phyloP scores from a whole-genome alignment of 2,329 filamentous ascomycete species.

The Ascochyta viciae-villosae region DNA sequence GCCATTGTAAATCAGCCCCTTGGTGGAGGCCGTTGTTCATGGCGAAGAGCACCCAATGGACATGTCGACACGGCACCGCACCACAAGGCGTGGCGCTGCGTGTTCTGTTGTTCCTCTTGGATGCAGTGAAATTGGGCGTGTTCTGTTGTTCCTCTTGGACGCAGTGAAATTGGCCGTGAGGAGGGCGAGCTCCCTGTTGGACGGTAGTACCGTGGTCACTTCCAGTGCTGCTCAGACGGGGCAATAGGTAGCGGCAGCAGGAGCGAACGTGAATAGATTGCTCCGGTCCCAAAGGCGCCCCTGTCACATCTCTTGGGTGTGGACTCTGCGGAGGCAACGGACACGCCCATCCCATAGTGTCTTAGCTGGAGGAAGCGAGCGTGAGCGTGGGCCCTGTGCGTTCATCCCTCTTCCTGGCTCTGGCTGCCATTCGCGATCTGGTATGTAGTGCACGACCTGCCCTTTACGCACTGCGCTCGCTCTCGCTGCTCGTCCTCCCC shows the following conservation, averaged over 20 bases:
- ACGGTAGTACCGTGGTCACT: too few species aligned
- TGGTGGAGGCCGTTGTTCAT: slow-evolving; percentile 2
- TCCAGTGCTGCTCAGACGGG: not conserved
- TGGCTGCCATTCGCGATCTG: slow-evolving; percentile 14
- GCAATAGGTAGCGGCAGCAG: not conserved
- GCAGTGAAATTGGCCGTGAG: slow-evolving; percentile 10
- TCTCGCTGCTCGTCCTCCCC: not conserved
- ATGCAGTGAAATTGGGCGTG: too few species aligned
- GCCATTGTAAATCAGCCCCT: slow-evolving; percentile 7
- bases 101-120: slow-evolving; percentile 16
- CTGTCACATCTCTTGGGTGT: slow-evolving; percentile 15
- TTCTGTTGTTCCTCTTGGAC: slow-evolving; percentile 7
- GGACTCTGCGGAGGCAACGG: not conserved
- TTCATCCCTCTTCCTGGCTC: slow-evolving; percentile 13
- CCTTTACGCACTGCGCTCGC: slow-evolving; percentile 9
- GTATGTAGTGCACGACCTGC: slow-evolving; percentile 15
- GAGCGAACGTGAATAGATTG: slow-evolving; percentile 12
- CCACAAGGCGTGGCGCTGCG: not conserved
- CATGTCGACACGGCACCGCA: not conserved
- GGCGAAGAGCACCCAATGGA: not conserved
- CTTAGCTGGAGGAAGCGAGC: slow-evolving; percentile 12
- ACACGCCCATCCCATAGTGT: slow-evolving; percentile 7
- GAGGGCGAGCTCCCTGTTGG: too few species aligned
- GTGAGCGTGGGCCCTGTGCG: slow-evolving; percentile 14
- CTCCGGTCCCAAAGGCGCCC: slow-evolving; percentile 12